Evolutionary conservation across 805 yeast genomes (phyloP).

Genomic region (Vanderwaltozyma yarrowii): DNA sequence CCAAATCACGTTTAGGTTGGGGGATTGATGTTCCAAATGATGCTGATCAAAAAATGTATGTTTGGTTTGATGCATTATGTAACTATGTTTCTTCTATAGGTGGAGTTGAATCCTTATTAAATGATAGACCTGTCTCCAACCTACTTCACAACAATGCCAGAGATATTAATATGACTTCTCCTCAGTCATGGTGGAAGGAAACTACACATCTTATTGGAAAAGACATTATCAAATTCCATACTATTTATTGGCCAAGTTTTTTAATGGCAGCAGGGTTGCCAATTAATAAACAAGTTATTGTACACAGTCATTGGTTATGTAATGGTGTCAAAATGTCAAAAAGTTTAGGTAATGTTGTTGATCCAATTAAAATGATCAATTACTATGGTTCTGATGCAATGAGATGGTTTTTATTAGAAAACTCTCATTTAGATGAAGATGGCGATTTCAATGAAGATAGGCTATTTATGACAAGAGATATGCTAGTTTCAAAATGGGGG

Average conservation of each 20-base stretch:
- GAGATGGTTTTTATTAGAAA: conserved; percentile 66
- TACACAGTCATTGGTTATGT: conserved; percentile 91
- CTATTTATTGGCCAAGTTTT: conserved; percentile 90
- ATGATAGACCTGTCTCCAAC: conserved; percentile 14
- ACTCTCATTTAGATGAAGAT: conserved; percentile 66
- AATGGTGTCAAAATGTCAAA: conserved; percentile 92
- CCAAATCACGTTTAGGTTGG: conserved; percentile 70
- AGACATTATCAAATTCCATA: conserved; percentile 81
- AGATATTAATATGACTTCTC: neutral
- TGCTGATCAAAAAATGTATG: conserved; percentile 69
- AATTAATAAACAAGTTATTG: conserved; percentile 64
- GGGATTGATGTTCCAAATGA: conserved; percentile 85
- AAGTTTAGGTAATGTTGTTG: conserved; percentile 86
- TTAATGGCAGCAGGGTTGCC: conserved; percentile 70
- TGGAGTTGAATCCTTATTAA: conserved; percentile 33
- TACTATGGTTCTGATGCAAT: conserved; percentile 64
- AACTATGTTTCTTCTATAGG: conserved; percentile 74
- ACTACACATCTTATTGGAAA: conserved; percentile 84
- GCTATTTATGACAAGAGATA: conserved; percentile 44
- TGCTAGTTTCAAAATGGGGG: conserved; percentile 72
- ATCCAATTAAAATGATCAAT: conserved; percentile 59
- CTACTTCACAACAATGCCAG: conserved; percentile 9
- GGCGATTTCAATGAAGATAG: conserved; percentile 63
- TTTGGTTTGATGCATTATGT: conserved; percentile 92
- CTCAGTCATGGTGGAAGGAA: conserved; percentile 18